A percentile compares a stretch with the other conserved stretches of the same genome.
phyloP scores from a whole-genome alignment of 495 filamentous ascomycete genomes.

The Daldinia bambusicola region DNA sequence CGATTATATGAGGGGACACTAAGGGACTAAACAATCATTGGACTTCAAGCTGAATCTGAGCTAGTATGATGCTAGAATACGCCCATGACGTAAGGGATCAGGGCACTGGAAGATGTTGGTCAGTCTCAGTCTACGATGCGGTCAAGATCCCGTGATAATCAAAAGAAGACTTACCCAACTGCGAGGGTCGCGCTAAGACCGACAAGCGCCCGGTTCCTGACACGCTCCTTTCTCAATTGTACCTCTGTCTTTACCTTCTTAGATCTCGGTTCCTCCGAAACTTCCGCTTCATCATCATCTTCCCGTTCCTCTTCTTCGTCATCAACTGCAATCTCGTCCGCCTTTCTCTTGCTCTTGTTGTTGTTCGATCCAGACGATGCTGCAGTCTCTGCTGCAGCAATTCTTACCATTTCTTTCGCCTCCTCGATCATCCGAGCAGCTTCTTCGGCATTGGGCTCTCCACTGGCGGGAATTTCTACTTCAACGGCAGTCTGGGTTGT shows the following conservation, averaged over 20 bases:
- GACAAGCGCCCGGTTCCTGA: slow-evolving; percentile 82
- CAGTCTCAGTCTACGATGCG: slow-evolving; percentile 45
- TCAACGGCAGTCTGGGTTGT: slow-evolving; percentile 80
- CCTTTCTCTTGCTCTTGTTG: slow-evolving; percentile 82
- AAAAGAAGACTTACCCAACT: slow-evolving; percentile 78
- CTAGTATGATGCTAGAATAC: slow-evolving; percentile 48
- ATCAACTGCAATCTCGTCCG: slow-evolving; percentile 69
- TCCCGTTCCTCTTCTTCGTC: slow-evolving; percentile 53
- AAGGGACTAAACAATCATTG: slow-evolving; percentile 28
- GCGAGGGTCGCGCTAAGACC: slow-evolving; percentile 86
- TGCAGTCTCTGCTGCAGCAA: slow-evolving; percentile 70
- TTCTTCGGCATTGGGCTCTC: slow-evolving; percentile 77
- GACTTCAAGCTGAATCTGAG: slow-evolving; percentile 6
- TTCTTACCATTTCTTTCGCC: slow-evolving; percentile 90
- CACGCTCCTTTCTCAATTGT: slow-evolving; percentile 81
- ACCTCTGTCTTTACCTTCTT: slow-evolving; percentile 82
- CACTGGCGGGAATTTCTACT: slow-evolving; percentile 71
- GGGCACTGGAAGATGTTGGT: slow-evolving; percentile 55
- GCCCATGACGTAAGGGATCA: slow-evolving; percentile 66
- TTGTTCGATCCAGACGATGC: slow-evolving; percentile 52
- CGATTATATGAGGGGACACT: slow-evolving; percentile 29
- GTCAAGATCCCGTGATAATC: not conserved
- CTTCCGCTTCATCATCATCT: slow-evolving; percentile 53
- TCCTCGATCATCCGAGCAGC: slow-evolving; percentile 83
- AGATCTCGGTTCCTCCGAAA: slow-evolving; percentile 64